A percentile compares a stretch with the other conserved stretches of the same genome.
Evolutionary conservation across 2,329 filamentous ascomycete genomes (phyloP).

Genomic region (Nigrospora sphaerica): DNA sequence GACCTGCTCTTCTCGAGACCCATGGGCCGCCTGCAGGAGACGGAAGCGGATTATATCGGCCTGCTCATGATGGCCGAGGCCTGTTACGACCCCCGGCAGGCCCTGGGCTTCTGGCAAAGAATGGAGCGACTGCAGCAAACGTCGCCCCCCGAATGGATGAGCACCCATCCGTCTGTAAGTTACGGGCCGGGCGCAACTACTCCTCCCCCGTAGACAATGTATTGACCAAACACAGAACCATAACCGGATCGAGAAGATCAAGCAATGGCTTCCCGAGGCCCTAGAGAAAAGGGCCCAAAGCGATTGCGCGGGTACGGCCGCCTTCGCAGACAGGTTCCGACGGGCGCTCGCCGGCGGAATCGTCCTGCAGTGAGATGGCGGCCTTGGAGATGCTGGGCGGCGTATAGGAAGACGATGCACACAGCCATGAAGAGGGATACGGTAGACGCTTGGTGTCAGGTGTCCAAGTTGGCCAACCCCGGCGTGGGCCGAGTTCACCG

Average conservation of each 20-base stretch:
- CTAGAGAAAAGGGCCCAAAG: conserved; percentile 45
- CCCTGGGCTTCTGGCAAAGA: conserved; percentile 58
- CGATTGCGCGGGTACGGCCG: conserved; percentile 44
- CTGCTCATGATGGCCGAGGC: conserved; percentile 77
- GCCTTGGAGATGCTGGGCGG: too few relatives aligned
- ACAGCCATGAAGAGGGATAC: too few relatives aligned
- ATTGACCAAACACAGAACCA: conserved; percentile 38
- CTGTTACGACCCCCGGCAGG: conserved; percentile 65
- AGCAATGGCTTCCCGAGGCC: conserved; percentile 54
- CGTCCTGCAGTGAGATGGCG: too few relatives aligned
- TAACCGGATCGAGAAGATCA: conserved; percentile 58
- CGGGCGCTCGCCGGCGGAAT: conserved; percentile 29
- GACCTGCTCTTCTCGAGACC: conserved; percentile 61
- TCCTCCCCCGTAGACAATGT: neutral
- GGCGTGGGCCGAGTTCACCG: too few relatives aligned
- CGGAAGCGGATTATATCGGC: conserved; percentile 74
- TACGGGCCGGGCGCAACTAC: neutral
- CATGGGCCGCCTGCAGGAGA: conserved; percentile 65
- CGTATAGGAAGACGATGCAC: too few relatives aligned
- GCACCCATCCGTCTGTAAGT: conserved; percentile 67
- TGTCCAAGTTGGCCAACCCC: too few relatives aligned
- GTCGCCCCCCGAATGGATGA: conserved; percentile 62
- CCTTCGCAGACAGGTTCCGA: conserved; percentile 46
- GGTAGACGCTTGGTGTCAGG: too few relatives aligned
- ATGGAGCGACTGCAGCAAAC: conserved; percentile 49